Conservation (phyloP, 768 basidiomycete genomes). For the Naganishia vaughanmartiniae region DNA sequence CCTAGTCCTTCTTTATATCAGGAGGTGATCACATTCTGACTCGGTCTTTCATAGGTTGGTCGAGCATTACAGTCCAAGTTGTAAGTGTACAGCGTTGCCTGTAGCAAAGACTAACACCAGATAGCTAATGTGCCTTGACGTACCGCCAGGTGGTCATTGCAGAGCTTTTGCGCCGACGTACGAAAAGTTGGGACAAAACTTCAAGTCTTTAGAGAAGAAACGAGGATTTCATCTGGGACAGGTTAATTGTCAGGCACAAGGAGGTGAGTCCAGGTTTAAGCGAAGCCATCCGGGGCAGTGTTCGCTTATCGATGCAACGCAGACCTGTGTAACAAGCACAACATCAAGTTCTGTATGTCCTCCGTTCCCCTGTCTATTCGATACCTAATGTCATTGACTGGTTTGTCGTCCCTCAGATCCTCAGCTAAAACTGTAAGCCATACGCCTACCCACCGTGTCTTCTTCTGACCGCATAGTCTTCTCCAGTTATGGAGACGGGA, state of each 20-base stretch:
- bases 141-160: slow-evolving; percentile 61
- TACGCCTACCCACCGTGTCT: background rate
- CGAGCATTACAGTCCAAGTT: slow-evolving; percentile 85
- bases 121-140: background rate
- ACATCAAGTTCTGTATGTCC: slow-evolving; percentile 60
- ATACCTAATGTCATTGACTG: background rate
- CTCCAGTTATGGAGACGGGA: slow-evolving; percentile 58
- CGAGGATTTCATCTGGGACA: slow-evolving; percentile 67
- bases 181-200: slow-evolving; percentile 60
- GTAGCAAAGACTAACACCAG: background rate
- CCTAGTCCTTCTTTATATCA: background rate
- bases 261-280: slow-evolving; percentile 59
- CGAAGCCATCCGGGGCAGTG: background rate
- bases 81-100: slow-evolving; percentile 47
- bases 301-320: slow-evolving; percentile 5
- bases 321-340: slow-evolving; percentile 78
- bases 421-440: slow-evolving; percentile 64
- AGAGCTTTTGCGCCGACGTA: slow-evolving; percentile 76
- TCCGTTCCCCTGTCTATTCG: background rate
- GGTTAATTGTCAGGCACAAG: slow-evolving; percentile 73
- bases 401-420: slow-evolving; percentile 56
- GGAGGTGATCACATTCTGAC: background rate
- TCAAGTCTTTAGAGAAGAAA: slow-evolving; percentile 55
- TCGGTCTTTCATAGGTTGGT: slow-evolving; percentile 58
- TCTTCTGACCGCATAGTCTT: background rate